Evolutionary conservation across 306 rosid genomes (phyloP), one percentile per base, ranked within the genome.

Genomic region (Elaeagnus macrophylla): DNA sequence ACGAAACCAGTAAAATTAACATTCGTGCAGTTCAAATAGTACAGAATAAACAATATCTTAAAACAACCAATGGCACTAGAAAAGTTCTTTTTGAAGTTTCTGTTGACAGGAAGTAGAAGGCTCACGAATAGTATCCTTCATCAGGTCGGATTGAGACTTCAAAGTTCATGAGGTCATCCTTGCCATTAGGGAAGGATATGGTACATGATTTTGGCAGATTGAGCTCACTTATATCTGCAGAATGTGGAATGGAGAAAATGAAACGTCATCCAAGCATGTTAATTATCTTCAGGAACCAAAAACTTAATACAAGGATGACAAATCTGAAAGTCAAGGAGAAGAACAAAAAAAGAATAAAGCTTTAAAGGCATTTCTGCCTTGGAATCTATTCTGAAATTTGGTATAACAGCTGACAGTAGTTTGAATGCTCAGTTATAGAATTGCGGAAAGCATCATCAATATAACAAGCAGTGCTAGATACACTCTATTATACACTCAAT

Each of bases 111-210:
- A 59, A 50, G 47, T 32, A 53, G 56, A 46, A 54, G 45, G 53
- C 43, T 75, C 79, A 93, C 95, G 71, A 20, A 59, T 93, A 87
- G 72, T 72, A 87, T 71, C 96, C 96, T 62, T 93, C 99, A 70
- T 93, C 99, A 8, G 95, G 99, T 52, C 79, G 89, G 72, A 93
- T 84, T 48, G 95, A 45, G 70, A 93, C 96, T 68, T 87, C 99
- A 7, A 93, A 87, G 80, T 84, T 84, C 96, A 84, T 93, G 58
- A 93, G 81, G 55, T 93, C 94, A 79, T 93, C 95, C 81, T 84
- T 83, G 68, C 99, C 94, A 70, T 84, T 87, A 53, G 96, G 95
- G 76, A 93, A 93, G 58, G 71, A 67, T 37, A 87, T 84, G 61
- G 49, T 25, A 51, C 99, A 93, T 13, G 99, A 78, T 59, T 82